Evolutionary conservation across 2,329 filamentous ascomycete genomes (phyloP).

Genomic region (Nigrospora osmanthi): DNA sequence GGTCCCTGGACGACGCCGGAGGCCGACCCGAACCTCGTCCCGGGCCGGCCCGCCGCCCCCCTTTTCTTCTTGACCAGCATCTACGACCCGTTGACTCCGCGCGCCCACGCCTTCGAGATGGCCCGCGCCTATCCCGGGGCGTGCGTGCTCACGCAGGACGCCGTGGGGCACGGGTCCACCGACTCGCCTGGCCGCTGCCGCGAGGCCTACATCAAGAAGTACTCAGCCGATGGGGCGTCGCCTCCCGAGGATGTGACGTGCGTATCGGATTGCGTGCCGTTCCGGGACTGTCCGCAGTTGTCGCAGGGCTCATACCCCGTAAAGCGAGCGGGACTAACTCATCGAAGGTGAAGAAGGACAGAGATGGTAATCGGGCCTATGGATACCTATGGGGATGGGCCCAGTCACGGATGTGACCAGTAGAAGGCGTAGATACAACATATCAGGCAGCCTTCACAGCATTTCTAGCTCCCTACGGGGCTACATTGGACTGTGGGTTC

Average conservation of each 20-base stretch:
- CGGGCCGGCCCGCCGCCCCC: slow-evolving; percentile 29
- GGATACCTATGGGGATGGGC: too few species aligned
- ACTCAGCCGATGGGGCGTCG: slow-evolving; percentile 5
- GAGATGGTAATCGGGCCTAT: too few species aligned
- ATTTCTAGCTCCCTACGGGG: too few species aligned
- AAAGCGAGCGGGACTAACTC: too few species aligned
- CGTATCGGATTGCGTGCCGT: slow-evolving; percentile 9
- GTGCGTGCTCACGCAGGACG: slow-evolving; percentile 9
- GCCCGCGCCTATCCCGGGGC: slow-evolving; percentile 8
- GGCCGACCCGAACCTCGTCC: slow-evolving; percentile 12
- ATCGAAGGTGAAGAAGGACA: too few species aligned
- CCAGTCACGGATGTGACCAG: too few species aligned
- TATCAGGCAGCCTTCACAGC: too few species aligned
- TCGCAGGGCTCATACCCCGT: too few species aligned
- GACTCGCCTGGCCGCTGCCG: slow-evolving; percentile 5
- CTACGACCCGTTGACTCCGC: slow-evolving; percentile 38
- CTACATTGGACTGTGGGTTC: too few species aligned
- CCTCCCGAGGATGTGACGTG: slow-evolving; percentile 7
- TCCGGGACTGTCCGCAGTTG: slow-evolving; percentile 11
- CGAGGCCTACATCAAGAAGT: slow-evolving; percentile 4
- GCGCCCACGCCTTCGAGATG: slow-evolving; percentile 23
- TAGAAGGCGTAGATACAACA: too few species aligned
- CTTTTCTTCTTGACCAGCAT: slow-evolving; percentile 34
- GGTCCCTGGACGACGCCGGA: slow-evolving; percentile 15
- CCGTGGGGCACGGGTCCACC: slow-evolving; percentile 9